These are phyloP conservation scores for Pseudogymnoascus sp. DNA, from an alignment of 2,329 filamentous ascomycete genomes.

Conservation along the genomic window DNA sequence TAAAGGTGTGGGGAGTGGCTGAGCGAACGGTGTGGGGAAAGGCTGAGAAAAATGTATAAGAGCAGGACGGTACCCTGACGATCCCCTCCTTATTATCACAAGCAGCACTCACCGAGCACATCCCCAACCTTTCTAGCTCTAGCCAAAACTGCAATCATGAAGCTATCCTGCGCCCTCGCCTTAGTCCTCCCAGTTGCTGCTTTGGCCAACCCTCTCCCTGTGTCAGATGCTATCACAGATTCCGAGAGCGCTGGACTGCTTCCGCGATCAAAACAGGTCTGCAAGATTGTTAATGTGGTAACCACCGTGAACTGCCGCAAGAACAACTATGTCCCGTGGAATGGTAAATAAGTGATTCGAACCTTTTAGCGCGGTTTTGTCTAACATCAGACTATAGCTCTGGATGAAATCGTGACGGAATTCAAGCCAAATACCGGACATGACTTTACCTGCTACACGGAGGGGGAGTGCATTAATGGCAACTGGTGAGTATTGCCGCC, in stretches of 20 bases:
- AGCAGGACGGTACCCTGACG: not conserved
- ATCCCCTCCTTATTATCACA: not conserved
- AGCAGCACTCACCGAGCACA: not conserved
- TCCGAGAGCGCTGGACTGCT: not conserved
- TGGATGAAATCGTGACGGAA: not conserved
- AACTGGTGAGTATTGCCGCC: not conserved
- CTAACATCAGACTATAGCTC: not conserved
- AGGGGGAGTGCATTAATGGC: not conserved
- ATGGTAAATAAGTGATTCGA: not conserved
- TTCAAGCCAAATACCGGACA: not conserved
- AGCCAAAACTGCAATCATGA: not conserved
- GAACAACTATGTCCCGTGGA: not conserved
- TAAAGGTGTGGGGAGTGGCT: not conserved
- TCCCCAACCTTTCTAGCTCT: not conserved
- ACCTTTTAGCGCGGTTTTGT: not conserved
- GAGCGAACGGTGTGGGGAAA: not conserved
- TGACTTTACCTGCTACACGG: not conserved
- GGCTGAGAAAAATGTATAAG: not conserved
- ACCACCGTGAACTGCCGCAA: not conserved
- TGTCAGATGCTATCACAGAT: not conserved
- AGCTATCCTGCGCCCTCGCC: not conserved
- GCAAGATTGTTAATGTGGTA: not conserved
- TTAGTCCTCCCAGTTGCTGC: not conserved
- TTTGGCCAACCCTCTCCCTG: not conserved
- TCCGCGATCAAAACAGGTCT: not conserved